Percentiles rank a stretch among this genome's conserved stretches.
These are phyloP conservation scores for Cryphonectria carpinicola DNA, from an alignment of 2,329 filamentous ascomycete genomes.

Conservation along the genomic window DNA sequence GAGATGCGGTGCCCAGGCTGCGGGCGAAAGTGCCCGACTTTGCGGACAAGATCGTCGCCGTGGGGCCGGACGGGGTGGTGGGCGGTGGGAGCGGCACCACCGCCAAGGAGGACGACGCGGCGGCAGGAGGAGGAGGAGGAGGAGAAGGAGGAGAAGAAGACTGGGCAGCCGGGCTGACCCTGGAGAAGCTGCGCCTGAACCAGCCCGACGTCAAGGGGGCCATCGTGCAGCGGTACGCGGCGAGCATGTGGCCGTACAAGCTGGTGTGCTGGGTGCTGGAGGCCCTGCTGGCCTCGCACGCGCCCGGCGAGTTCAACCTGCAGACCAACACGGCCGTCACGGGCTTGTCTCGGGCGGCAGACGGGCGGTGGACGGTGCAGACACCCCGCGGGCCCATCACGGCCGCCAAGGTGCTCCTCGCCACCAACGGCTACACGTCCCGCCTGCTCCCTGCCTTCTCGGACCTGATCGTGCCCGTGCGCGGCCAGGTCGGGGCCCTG, in stretches of 20 bases:
- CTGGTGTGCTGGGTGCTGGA: conserved; percentile 74
- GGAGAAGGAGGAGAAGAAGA: too few species aligned
- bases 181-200: conserved; percentile 56
- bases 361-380: conserved; percentile 59
- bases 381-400: conserved; percentile 71
- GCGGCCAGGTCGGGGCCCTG: conserved; percentile 73
- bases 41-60: conserved; percentile 51
- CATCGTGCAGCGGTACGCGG: conserved; percentile 66
- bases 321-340: conserved; percentile 74
- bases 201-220: conserved; percentile 61
- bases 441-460: conserved; percentile 70
- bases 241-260: conserved; percentile 82
- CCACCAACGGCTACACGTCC: conserved; percentile 85
- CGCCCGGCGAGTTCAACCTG: conserved; percentile 63
- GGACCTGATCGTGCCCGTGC: conserved; percentile 74
- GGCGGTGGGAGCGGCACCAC: not conserved
- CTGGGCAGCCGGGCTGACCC: conserved; percentile 38
- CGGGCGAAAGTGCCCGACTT: conserved; percentile 59
- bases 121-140: too few species aligned
- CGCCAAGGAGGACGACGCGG: too few species aligned
- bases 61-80: conserved; percentile 23
- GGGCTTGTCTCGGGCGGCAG: conserved; percentile 38
- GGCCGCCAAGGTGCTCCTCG: conserved; percentile 70
- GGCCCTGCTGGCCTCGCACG: conserved; percentile 48
- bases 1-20: conserved; percentile 55